phyloP scores from a whole-genome alignment of 768 basidiomycete genomes.

The Tricholoma hemisulphureum region DNA sequence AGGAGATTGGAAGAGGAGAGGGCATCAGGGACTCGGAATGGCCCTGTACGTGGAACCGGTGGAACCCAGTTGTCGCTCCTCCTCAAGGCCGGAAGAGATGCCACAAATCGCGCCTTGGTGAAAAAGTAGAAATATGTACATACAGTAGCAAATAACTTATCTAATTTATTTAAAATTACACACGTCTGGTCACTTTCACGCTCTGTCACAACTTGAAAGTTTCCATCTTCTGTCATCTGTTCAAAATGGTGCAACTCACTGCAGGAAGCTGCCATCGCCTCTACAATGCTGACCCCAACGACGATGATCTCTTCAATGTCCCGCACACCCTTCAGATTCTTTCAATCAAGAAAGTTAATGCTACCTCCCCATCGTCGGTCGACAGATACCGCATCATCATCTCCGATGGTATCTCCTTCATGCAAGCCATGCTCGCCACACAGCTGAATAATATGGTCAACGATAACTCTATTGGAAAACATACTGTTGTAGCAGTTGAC shows the following conservation, averaged over 20 bases:
- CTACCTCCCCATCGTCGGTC: constrained; percentile 26
- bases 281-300: constrained; percentile 41
- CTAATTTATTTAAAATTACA: neutral
- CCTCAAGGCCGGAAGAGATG: constrained; percentile 87
- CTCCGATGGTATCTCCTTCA: constrained; percentile 83
- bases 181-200: constrained; percentile 1
- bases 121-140: constrained; percentile 31
- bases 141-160: neutral
- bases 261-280: constrained; percentile 56
- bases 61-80: constrained; percentile 81
- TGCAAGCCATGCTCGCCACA: constrained; percentile 94
- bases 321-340: constrained; percentile 73
- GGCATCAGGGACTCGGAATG: constrained; percentile 38
- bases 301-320: constrained; percentile 41
- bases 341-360: constrained; percentile 74
- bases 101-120: constrained; percentile 67
- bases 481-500: constrained; percentile 67
- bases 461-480: constrained; percentile 57
- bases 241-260: constrained; percentile 45
- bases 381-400: constrained; percentile 81
- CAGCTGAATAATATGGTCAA: constrained; percentile 79
- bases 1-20: constrained; percentile 35
- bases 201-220: neutral
- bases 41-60: constrained; percentile 79
- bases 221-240: neutral